Base-by-base conservation (phyloP, 2,329 filamentous ascomycete genomes). In the Xylaria sp. region DNA sequence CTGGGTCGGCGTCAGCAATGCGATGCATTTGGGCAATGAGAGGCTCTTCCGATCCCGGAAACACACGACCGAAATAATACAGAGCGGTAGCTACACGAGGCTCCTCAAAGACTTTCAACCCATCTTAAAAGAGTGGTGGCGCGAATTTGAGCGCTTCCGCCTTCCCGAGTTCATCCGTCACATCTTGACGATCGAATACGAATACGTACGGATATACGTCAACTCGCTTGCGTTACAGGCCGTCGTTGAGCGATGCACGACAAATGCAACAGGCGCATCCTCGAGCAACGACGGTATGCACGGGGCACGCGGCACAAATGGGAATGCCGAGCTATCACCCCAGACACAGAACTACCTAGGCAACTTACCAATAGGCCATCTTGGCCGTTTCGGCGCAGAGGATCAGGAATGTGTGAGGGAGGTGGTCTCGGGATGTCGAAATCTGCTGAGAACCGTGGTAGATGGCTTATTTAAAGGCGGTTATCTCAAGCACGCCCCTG, bases 201-300 rank as follows among this genome's bases (percentile, higher is more conserved):
- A 98, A 76, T 98, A 98, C 78, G 93, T 95, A 30, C 89, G 95
- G 75, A 92, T 98, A 59, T 98, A 98, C 77, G 88, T 98, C 82
- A 98, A 98, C 79, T 97, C 94, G 0, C 85, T 99, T 1, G 94
- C 94, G 1, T 84, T 99, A 1, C 96, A 99, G 81, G 96, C 96
- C 24, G 94, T 98, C 3, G 93, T 98, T 5, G 95, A 98, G 80
- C 89, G 94, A 68, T 97, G 93, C 81, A 95, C 93, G 6, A 94
- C 87, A 69, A 92, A 94, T 71, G 89, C 90, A 21, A 82, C 82
- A 11, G 83, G 69, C 4, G 70, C 65, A 39, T 70, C 84, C 66
- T 67, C 69, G 3, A 81, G 79, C n/a, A 79, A 76, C 32, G 78
- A 77, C 53, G 78, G 81, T 14, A 75, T 76, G 4, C 78, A 79